Evolutionary conservation across 441 rosid species (phyloP).

Genomic region (Brassica balearica): DNA sequence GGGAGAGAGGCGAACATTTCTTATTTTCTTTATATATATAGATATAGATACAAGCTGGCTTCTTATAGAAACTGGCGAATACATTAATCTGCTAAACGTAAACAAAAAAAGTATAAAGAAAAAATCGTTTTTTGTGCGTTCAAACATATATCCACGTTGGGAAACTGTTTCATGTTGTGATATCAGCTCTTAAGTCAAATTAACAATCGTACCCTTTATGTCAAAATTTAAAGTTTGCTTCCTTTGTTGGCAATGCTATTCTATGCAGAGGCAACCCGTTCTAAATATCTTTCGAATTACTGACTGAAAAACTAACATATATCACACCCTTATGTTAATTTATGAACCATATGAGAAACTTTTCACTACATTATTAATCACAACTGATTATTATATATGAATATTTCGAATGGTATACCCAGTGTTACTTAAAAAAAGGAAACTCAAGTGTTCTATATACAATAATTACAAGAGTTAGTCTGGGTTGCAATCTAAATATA

Average conservation of each 20-base stretch:
- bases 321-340: background rate
- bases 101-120: too few relatives aligned
- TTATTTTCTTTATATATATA: too few relatives aligned
- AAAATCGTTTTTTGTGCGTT: too few relatives aligned
- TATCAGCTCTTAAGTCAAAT: conserved; percentile 1
- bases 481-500: background rate
- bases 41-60: too few relatives aligned
- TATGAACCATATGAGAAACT: background rate
- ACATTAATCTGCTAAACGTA: too few relatives aligned
- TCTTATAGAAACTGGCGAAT: background rate
- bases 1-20: too few relatives aligned
- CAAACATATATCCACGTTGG: background rate
- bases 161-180: conserved; percentile 8
- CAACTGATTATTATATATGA: background rate
- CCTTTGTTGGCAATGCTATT: conserved; percentile 35
- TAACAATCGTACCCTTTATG: conserved; percentile 25
- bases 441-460: background rate
- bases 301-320: background rate
- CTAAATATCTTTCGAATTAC: background rate
- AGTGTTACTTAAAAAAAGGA: background rate
- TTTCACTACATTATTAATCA: background rate
- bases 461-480: background rate
- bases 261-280: background rate
- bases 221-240: conserved; percentile 39
- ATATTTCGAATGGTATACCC: background rate